phyloP scores from a whole-genome alignment of 257 asterid species.

The Ehretia macrophylla region DNA sequence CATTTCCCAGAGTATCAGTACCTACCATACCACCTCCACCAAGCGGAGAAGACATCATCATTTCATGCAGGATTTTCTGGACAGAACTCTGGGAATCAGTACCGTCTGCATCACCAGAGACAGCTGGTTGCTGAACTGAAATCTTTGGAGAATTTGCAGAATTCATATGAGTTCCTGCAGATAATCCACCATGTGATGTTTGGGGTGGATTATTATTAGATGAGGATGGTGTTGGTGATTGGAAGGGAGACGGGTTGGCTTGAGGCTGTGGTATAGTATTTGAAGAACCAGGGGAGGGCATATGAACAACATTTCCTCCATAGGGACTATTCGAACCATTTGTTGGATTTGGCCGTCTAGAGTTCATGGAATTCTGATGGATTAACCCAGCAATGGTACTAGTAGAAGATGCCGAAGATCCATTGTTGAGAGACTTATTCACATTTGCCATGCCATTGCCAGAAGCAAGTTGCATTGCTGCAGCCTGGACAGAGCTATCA shows the following conservation, averaged over 20 bases:
- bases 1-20: slow-evolving; percentile 33
- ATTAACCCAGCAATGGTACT: slow-evolving; percentile 33
- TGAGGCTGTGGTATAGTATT: slow-evolving; percentile 39
- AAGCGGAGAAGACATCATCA: slow-evolving; percentile 61
- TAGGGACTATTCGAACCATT: slow-evolving; percentile 21
- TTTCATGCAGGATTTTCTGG: slow-evolving; percentile 58
- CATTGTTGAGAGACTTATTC: slow-evolving; percentile 29
- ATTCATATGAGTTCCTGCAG: slow-evolving; percentile 31
- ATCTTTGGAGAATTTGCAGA: slow-evolving; percentile 46
- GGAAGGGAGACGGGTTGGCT: slow-evolving; percentile 42
- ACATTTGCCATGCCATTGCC: slow-evolving; percentile 31
- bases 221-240: slow-evolving; percentile 47
- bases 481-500: slow-evolving; percentile 37
- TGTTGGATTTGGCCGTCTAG: slow-evolving; percentile 41
- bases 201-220: slow-evolving; percentile 46
- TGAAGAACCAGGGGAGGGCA: slow-evolving; percentile 57
- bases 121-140: slow-evolving; percentile 48
- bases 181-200: slow-evolving; percentile 29
- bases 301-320: slow-evolving; percentile 37
- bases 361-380: slow-evolving; percentile 59
- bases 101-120: slow-evolving; percentile 47
- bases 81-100: slow-evolving; percentile 69
- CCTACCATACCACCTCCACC: slow-evolving; percentile 40
- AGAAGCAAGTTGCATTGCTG: slow-evolving; percentile 37
- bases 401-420: slow-evolving; percentile 33